Percentiles rank a stretch among this genome's conserved stretches.
These are phyloP conservation scores for Coccomyxa sp. DNA, from an alignment of 139 green algal genomes.

Conservation along the genomic window DNA sequence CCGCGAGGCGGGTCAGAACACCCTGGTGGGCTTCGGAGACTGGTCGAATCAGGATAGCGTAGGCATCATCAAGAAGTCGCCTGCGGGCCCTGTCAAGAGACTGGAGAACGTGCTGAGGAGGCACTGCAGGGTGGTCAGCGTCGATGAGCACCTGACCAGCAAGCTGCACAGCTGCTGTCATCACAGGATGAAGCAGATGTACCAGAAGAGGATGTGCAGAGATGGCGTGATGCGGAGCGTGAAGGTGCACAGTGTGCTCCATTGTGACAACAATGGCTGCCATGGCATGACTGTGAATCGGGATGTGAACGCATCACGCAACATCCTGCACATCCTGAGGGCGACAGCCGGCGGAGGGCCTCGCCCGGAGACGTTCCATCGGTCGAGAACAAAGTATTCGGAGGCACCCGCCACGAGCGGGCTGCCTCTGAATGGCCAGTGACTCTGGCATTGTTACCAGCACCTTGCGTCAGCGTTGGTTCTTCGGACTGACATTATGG, in stretches of 20 bases:
- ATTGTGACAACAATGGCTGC: constrained; percentile 11
- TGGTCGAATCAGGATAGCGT: not conserved
- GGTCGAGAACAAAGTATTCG: constrained; percentile 4
- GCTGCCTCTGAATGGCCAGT: not conserved
- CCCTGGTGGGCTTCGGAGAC: constrained; percentile 5
- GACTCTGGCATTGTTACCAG: not conserved
- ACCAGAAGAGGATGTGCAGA: constrained; percentile 1
- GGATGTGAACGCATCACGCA: constrained; percentile 1
- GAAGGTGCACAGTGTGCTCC: constrained; percentile 9
- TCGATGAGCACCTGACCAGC: constrained; percentile 3
- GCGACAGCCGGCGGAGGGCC: not conserved
- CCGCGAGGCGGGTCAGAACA: constrained; percentile 5
- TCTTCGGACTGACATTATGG: not conserved
- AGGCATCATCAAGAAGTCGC: constrained; percentile 3
- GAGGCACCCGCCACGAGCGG: not conserved
- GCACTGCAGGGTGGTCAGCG: not conserved
- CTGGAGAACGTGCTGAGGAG: constrained; percentile 5
- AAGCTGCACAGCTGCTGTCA: constrained; percentile 3
- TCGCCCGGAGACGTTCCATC: not conserved
- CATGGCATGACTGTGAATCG: constrained; percentile 3
- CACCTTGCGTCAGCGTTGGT: not conserved
- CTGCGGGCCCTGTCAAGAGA: constrained; percentile 1
- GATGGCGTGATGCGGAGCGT: not conserved
- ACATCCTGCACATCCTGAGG: constrained; percentile 1
- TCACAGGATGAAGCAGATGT: constrained; percentile 1